These are phyloP conservation scores for Alternaria infectoria DNA, from an alignment of 2,329 filamentous ascomycete genomes.

Conservation along the genomic window DNA sequence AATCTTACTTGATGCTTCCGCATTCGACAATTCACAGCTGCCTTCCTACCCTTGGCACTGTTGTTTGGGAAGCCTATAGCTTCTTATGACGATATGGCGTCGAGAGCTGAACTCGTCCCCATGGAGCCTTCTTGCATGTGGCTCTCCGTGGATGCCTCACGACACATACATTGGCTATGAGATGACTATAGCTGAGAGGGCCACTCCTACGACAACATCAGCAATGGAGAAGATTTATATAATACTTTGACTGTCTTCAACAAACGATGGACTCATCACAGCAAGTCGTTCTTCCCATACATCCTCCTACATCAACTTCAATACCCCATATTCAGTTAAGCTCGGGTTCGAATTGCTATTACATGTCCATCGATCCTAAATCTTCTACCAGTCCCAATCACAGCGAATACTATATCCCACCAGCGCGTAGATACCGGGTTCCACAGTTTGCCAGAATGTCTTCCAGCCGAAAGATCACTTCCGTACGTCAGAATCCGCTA, in stretches of 20 bases:
- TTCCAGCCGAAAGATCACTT: slow-evolving; percentile 25
- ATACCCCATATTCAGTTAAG: slow-evolving; percentile 9
- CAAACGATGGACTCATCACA: slow-evolving; percentile 15
- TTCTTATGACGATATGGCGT: slow-evolving; percentile 27
- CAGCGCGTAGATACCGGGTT: slow-evolving; percentile 29
- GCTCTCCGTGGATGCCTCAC: background rate
- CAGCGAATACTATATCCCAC: slow-evolving; percentile 35
- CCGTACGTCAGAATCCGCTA: slow-evolving; percentile 21
- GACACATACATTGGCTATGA: background rate
- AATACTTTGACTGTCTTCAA: slow-evolving; percentile 6
- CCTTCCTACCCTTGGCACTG: slow-evolving; percentile 1
- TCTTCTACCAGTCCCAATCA: slow-evolving; percentile 24
- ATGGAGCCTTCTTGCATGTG: slow-evolving; percentile 3
- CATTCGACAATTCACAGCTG: slow-evolving; percentile 12
- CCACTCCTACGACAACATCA: slow-evolving; percentile 1
- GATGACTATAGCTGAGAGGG: background rate
- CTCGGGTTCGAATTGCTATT: slow-evolving; percentile 7
- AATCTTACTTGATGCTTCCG: slow-evolving; percentile 18
- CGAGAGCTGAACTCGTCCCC: slow-evolving; percentile 14
- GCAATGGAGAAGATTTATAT: slow-evolving; percentile 18
- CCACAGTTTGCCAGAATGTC: slow-evolving; percentile 38
- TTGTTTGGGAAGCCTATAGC: slow-evolving; percentile 1
- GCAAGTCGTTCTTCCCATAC: slow-evolving; percentile 10
- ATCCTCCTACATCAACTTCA: slow-evolving; percentile 14
- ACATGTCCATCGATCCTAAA: slow-evolving; percentile 32